phyloP scores from a whole-genome alignment of 2,329 filamentous ascomycete genomes.

The Sarocladiaceae sp. region DNA sequence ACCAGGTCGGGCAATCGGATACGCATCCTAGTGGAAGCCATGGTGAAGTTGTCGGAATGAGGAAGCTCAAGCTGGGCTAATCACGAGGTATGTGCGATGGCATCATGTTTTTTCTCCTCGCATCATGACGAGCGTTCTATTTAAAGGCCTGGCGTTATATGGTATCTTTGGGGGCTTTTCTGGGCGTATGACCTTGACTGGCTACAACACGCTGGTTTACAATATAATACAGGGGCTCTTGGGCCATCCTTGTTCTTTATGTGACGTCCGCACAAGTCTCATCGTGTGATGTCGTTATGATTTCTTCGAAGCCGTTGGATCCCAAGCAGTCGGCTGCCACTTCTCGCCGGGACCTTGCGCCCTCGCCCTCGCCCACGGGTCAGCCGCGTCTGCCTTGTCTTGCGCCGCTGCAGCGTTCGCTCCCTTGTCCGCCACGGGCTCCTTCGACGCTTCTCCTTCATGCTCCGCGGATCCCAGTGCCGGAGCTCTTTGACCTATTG shows the following conservation, averaged over 20 bases:
- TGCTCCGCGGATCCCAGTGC: constrained; percentile 11
- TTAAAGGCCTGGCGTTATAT: no score
- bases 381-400: constrained; percentile 20
- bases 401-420: constrained; percentile 8
- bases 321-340: constrained; percentile 64
- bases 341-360: constrained; percentile 47
- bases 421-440: constrained; percentile 2
- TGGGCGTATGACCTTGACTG: no score
- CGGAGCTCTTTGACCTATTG: constrained; percentile 20
- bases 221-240: no score
- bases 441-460: neutral
- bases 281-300: neutral
- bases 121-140: no score
- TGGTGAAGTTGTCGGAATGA: neutral
- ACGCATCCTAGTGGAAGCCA: constrained; percentile 27
- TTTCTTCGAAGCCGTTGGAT: constrained; percentile 35
- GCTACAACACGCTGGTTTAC: no score
- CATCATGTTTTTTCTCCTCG: no score
- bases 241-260: neutral
- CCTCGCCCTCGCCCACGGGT: constrained; percentile 53
- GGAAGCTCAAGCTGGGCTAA: no score
- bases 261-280: neutral
- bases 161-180: no score
- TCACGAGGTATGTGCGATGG: no score
- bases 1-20: constrained; percentile 39